Base-by-base conservation (phyloP, 1,284 basidiomycete genomes). In the Cystobasidiaceae sp. region DNA sequence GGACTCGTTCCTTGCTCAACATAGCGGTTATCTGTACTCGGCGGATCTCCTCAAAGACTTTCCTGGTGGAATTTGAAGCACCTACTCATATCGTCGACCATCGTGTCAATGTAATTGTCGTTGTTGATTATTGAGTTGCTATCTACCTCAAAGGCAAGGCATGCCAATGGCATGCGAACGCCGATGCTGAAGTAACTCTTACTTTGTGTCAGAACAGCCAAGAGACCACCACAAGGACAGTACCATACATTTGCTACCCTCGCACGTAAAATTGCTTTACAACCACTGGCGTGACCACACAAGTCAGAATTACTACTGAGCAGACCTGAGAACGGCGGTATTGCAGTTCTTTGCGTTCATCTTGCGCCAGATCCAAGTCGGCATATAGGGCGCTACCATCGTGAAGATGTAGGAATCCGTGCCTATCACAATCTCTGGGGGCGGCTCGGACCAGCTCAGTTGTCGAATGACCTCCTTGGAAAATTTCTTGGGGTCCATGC, bases 331-430 rank as follows among this genome's bases (percentile, higher is more conserved):
- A 6, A 9, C 27, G 3, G 25, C 19, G n/a, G 60, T 51, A 11
- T 34, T 43, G 41, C 60, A 62, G 28, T 23, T 62, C 37, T 52
- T 52, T 32, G 39, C 48, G 15, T 39, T 62, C 48, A 62, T 41
- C 3, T 25, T 43, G 4, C 60, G 33, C 60, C 60, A 62, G 32
- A 37, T 41, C 25, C 27, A 25, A 7, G 60, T 62, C n/a, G 60
- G 60, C 49, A 62, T 51, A 39, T 62, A 62, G 17, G 60, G 60
- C 9, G 41, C 30, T 21, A 62, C 60, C 43, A 39, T 30, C 50
- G 43, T 62, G 60, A 62, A 62, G 17, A 62, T 49, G 49, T 50
- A 62, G 4, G 28, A 48, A 30, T 62, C 60, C 2, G 60, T 62
- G 13, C 60, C 60, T 1, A 62, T 49, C 25, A 62, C 50, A 21